Percentiles rank a stretch among this genome's conserved stretches.
phyloP scores from a whole-genome alignment of 176 grass and related monocot species.

The Alopecurus myosuroides region DNA sequence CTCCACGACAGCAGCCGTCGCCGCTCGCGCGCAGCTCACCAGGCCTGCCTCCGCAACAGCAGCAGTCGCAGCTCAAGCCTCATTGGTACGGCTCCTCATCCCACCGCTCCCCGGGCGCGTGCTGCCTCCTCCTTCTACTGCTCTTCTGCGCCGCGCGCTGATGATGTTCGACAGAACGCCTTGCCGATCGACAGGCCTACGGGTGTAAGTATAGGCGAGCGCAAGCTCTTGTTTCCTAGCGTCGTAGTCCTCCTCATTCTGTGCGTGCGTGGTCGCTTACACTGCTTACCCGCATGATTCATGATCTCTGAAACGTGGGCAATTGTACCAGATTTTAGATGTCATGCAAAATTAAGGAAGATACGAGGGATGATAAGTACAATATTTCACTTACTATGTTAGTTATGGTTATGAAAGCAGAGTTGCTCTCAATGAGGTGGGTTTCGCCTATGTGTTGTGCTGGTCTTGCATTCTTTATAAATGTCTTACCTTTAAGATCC shows the following conservation, averaged over 20 bases:
- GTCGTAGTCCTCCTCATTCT: neutral
- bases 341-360: neutral
- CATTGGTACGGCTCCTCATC: too few species aligned
- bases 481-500: neutral
- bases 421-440: neutral
- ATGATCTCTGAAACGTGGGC: neutral
- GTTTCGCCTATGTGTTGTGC: neutral
- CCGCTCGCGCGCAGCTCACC: too few species aligned
- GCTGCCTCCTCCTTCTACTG: neutral
- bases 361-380: too few species aligned
- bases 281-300: neutral
- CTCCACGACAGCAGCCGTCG: too few species aligned
- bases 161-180: slow-evolving; percentile 23
- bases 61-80: too few species aligned
- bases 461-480: neutral
- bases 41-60: too few species aligned
- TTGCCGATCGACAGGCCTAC: neutral
- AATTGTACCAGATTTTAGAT: neutral
- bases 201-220: neutral
- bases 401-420: neutral
- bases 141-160: neutral
- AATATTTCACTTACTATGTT: neutral
- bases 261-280: neutral
- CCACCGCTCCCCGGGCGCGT: neutral
- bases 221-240: neutral